Evolutionary conservation across 2,329 filamentous ascomycete genomes (phyloP).

Genomic region (Didymosphaeria variabile): DNA sequence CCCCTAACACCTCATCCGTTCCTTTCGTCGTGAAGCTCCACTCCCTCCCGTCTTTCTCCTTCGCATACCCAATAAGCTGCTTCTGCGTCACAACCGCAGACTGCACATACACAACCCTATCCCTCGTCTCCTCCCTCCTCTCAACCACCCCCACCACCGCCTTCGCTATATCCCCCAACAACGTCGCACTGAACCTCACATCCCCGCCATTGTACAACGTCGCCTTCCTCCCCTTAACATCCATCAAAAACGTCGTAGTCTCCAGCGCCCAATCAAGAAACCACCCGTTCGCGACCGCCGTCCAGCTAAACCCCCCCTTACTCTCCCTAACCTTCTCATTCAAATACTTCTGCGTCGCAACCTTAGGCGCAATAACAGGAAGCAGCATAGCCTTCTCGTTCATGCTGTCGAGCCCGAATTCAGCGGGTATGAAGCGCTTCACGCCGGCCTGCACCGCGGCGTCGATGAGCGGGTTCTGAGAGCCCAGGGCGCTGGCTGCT

Average conservation of each 20-base stretch:
- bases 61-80: conserved; percentile 45
- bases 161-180: conserved; percentile 42
- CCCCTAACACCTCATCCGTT: conserved; percentile 42
- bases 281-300: conserved; percentile 46
- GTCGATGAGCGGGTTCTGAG: conserved; percentile 39
- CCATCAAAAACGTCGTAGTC: conserved; percentile 37
- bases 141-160: conserved; percentile 35
- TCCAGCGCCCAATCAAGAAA: conserved; percentile 43
- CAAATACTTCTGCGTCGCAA: conserved; percentile 9
- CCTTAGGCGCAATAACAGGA: conserved; percentile 18
- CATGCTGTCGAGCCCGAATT: conserved; percentile 33
- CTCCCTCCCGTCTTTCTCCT: conserved; percentile 42
- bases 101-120: conserved; percentile 50
- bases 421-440: conserved; percentile 39
- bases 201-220: conserved; percentile 49
- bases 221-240: conserved; percentile 38
- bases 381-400: conserved; percentile 15
- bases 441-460: conserved; percentile 49
- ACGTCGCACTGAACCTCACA: conserved; percentile 39
- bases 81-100: conserved; percentile 48
- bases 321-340: not conserved
- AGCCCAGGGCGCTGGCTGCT: conserved; percentile 26
- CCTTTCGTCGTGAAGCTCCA: conserved; percentile 32
- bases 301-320: conserved; percentile 38
- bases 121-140: conserved; percentile 39